Percentiles rank a stretch among this genome's conserved stretches.
Conservation (phyloP, 2,329 filamentous ascomycete species). For the Tricladium varicosporioides region DNA sequence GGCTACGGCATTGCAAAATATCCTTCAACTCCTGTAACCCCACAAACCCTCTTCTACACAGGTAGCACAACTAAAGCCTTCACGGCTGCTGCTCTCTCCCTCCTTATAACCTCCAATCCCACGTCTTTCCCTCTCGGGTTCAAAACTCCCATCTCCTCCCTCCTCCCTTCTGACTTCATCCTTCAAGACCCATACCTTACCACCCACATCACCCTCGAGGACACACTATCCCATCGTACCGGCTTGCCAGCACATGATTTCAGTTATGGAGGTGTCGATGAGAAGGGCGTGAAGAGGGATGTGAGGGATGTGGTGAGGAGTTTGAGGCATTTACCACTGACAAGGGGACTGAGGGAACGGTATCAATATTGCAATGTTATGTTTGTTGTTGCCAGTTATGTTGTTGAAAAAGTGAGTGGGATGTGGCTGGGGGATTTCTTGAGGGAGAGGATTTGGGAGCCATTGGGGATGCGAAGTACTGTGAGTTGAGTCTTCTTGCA, state of each 20-base stretch:
- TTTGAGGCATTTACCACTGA: slow-evolving; percentile 45
- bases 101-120: slow-evolving; percentile 35
- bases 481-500: slow-evolving; percentile 16
- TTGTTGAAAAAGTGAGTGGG: slow-evolving; percentile 44
- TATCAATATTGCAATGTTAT: slow-evolving; percentile 53
- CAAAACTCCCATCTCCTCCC: slow-evolving; percentile 42
- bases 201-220: slow-evolving; percentile 50
- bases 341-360: slow-evolving; percentile 42
- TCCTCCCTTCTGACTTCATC: slow-evolving; percentile 53
- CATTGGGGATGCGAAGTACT: slow-evolving; percentile 47
- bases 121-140: background rate
- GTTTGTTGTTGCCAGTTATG: slow-evolving; percentile 44
- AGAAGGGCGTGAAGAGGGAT: slow-evolving; percentile 9
- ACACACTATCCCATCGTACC: slow-evolving; percentile 51
- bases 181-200: slow-evolving; percentile 46
- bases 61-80: slow-evolving; percentile 58
- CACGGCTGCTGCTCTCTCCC: slow-evolving; percentile 47
- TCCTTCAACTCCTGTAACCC: slow-evolving; percentile 38
- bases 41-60: slow-evolving; percentile 52
- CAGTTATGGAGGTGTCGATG: slow-evolving; percentile 33
- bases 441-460: slow-evolving; percentile 41
- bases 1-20: slow-evolving; percentile 39
- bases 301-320: slow-evolving; percentile 38
- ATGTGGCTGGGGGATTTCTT: slow-evolving; percentile 41
- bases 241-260: slow-evolving; percentile 47